Percentiles rank a stretch among this genome's conserved stretches.
These are phyloP conservation scores for Colletotrichum tanaceti DNA, from an alignment of 2,329 filamentous ascomycete genomes.

Conservation along the genomic window DNA sequence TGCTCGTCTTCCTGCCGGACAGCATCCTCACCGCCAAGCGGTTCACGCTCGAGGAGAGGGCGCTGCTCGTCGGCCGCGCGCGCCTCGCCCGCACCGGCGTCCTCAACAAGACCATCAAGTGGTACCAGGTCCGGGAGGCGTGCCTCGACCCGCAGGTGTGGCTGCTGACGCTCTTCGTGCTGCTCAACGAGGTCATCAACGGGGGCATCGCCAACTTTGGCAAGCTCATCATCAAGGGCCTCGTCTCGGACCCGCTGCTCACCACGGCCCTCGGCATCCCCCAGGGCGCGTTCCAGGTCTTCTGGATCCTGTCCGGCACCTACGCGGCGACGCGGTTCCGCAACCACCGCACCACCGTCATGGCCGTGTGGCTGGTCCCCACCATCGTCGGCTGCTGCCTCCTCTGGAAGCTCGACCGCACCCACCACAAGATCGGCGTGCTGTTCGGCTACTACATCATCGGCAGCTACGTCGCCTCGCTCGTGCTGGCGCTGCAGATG, in stretches of 20 bases:
- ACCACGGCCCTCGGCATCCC: conserved; percentile 67
- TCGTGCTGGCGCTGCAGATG: conserved; percentile 66
- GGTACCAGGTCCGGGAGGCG: conserved; percentile 60
- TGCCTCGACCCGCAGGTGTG: conserved; percentile 67
- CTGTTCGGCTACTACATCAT: conserved; percentile 65
- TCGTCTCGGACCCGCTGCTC: conserved; percentile 48
- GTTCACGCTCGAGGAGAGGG: conserved; percentile 66
- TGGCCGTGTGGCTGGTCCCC: conserved; percentile 63
- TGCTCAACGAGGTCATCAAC: conserved; percentile 56
- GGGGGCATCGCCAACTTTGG: conserved; percentile 57
- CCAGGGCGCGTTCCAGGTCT: conserved; percentile 63
- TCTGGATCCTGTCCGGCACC: conserved; percentile 65
- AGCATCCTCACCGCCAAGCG: conserved; percentile 71
- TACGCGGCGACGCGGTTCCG: conserved; percentile 62
- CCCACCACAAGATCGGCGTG: conserved; percentile 56
- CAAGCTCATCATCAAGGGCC: conserved; percentile 49
- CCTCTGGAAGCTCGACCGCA: conserved; percentile 61
- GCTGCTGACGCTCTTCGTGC: conserved; percentile 65
- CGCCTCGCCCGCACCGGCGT: conserved; percentile 62
- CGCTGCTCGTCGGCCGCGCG: conserved; percentile 64
- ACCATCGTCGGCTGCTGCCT: conserved; percentile 61
- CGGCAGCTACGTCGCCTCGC: conserved; percentile 60
- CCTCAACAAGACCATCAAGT: conserved; percentile 60
- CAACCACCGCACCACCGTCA: conserved; percentile 63
- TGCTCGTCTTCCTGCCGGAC: conserved; percentile 70